phyloP scores from a whole-genome alignment of 495 filamentous ascomycete species.

The Niebla homalea region DNA sequence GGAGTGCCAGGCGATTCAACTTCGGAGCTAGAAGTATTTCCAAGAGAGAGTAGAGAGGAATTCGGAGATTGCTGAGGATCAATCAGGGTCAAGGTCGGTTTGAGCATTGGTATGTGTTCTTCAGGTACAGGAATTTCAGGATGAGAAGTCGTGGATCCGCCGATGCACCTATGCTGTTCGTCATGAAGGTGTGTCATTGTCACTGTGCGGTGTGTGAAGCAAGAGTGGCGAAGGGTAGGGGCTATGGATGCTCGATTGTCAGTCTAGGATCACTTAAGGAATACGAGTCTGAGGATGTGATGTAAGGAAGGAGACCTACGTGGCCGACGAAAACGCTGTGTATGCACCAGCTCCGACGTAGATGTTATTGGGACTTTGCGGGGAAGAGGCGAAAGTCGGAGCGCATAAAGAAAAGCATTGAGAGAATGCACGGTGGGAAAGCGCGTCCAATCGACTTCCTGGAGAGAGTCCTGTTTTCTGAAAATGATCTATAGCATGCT shows the following conservation, averaged over 20 bases:
- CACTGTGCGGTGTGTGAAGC: neutral
- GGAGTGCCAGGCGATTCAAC: conserved; percentile 38
- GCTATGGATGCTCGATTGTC: neutral
- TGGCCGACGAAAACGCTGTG: neutral
- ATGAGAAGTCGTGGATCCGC: conserved; percentile 38
- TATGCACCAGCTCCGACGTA: neutral
- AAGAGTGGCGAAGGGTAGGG: neutral
- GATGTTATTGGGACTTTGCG: neutral
- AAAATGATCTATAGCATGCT: too few species aligned
- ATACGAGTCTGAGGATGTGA: neutral
- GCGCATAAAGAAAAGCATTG: neutral
- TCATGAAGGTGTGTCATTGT: conserved; percentile 5
- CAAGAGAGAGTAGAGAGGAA: conserved; percentile 30
- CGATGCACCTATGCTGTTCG: conserved; percentile 18
- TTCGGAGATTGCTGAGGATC: conserved; percentile 17
- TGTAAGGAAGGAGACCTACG: neutral
- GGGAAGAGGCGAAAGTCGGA: neutral
- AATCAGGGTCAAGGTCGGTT: conserved; percentile 8
- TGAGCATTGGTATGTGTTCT: conserved; percentile 33
- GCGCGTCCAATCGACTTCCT: too few species aligned
- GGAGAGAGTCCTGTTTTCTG: too few species aligned
- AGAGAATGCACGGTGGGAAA: neutral
- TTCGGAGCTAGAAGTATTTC: conserved; percentile 26
- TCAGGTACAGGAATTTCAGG: conserved; percentile 44
- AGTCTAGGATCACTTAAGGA: neutral